Evolutionary conservation across 2,329 filamentous ascomycete species (phyloP), one percentile per base, ranked within the genome.

Genomic region (Clathrospora elynae): DNA sequence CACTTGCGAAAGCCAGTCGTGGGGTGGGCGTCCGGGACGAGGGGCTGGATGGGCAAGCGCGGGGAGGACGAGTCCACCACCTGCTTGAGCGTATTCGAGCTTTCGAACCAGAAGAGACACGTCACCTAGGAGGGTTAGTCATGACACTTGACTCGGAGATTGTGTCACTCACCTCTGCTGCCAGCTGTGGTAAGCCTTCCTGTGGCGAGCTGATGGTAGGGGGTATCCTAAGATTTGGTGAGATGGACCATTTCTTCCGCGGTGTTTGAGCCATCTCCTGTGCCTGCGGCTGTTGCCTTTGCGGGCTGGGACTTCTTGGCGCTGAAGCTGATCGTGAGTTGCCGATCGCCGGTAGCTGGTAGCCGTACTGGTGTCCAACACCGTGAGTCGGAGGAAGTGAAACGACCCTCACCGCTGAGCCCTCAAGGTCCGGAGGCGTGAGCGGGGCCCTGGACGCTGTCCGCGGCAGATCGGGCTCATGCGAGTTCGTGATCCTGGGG

Each of bases 101-200:
- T 87, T 71, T 97, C 91, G 67, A 97, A 97, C 92, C 93, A 97
- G 74, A 97, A 96, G 10, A 99, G 78, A 65, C 92, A 96, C 9
- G 92, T 95, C 71, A 97, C 88, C 88, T 96, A 28, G 11, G 25
- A 35, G 14, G 18, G 46, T 60, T 34, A 59, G 36, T 16, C 22
- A 51, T 40, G 53, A 35, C 4, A 6, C 10, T 35, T 16, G 11
- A 18, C 4, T 23, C 10, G 2, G n/a, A 22, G 3, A 11, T 2
- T 20, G 9, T 11, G 8, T 20, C 17, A 55, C 61, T 59, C 43
- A 72, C 70, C 58, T 73, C 70, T 8, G 70, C 70, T 36, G 70
- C 70, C 35, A 73, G 45, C 49, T 72, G 70, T 3, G 70, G 68
- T 17, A 73, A 58, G 11, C 67, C 67, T 17, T 68, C 65, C 41